A percentile compares a stretch with the other conserved stretches of the same genome.
Evolutionary conservation across 176 grass and related monocot species (phyloP).

Genomic region (Dactylis glomerata): DNA sequence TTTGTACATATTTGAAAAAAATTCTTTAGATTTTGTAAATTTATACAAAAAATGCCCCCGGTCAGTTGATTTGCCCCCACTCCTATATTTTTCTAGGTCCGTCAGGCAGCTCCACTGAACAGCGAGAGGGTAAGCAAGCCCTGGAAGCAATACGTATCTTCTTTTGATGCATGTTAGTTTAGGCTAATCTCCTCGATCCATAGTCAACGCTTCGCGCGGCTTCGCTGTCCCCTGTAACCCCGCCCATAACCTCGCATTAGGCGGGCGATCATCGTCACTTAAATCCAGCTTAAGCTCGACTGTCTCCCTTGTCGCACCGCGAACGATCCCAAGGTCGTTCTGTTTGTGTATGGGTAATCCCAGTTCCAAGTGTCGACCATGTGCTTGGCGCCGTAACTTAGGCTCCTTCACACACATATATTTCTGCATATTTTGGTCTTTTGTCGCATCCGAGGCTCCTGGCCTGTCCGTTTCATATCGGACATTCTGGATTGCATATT

Average conservation of each 20-base stretch:
- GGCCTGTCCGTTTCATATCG: too few relatives aligned
- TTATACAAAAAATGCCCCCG: too few relatives aligned
- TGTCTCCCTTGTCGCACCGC: too few relatives aligned
- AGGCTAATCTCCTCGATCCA: background rate
- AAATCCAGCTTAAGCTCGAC: conserved; percentile 9
- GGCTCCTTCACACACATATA: too few relatives aligned
- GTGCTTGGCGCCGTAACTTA: too few relatives aligned
- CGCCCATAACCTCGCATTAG: conserved; percentile 16
- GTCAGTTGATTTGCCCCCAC: too few relatives aligned
- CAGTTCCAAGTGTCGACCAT: background rate
- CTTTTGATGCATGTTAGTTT: conserved; percentile 28
- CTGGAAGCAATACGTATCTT: conserved; percentile 4
- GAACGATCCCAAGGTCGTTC: background rate
- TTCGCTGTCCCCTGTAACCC: conserved; percentile 13
- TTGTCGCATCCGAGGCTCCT: too few relatives aligned
- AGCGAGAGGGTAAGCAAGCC: conserved; percentile 11
- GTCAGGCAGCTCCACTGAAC: background rate
- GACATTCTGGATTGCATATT: too few relatives aligned
- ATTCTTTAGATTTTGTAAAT: too few relatives aligned
- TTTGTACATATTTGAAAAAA: too few relatives aligned
- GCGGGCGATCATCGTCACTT: background rate
- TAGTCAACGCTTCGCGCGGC: background rate
- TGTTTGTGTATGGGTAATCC: background rate
- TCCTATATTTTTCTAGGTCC: too few relatives aligned
- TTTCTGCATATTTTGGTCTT: too few relatives aligned